Percentiles rank a stretch among this genome's conserved stretches.
Conservation (phyloP, 495 filamentous ascomycete species). For the Penicillium pulvis region DNA sequence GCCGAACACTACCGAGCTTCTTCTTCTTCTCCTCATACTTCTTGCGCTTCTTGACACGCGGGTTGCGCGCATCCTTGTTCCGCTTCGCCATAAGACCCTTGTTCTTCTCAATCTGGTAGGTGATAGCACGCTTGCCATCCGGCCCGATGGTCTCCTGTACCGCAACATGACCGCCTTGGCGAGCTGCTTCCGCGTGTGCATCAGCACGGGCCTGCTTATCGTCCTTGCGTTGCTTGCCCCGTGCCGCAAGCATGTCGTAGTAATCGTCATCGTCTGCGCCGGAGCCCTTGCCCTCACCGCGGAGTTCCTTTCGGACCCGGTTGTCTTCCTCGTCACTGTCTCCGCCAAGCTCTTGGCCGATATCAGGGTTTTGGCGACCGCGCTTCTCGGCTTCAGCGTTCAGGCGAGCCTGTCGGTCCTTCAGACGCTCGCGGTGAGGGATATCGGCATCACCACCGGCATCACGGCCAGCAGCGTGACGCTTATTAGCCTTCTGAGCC, state of each 20-base stretch:
- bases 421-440: constrained; percentile 83
- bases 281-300: constrained; percentile 36
- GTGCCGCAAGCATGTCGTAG: constrained; percentile 80
- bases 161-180: constrained; percentile 59
- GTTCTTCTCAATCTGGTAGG: constrained; percentile 93
- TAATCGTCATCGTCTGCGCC: constrained; percentile 70
- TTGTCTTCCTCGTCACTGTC: constrained; percentile 63
- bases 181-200: constrained; percentile 52
- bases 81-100: constrained; percentile 87
- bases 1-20: constrained; percentile 82
- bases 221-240: constrained; percentile 69
- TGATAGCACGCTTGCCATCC: constrained; percentile 87
- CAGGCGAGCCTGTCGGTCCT: constrained; percentile 79
- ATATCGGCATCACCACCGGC: constrained; percentile 91
- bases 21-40: constrained; percentile 92
- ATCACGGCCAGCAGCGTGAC: constrained; percentile 75
- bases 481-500: constrained; percentile 86
- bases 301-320: constrained; percentile 44
- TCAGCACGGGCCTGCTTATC: constrained; percentile 66
- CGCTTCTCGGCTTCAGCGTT: constrained; percentile 85
- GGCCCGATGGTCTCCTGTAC: constrained; percentile 59
- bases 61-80: constrained; percentile 92
- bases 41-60: constrained; percentile 95
- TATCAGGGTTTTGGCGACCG: constrained; percentile 65
- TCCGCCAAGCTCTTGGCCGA: constrained; percentile 62